Evolutionary conservation across 2,329 filamentous ascomycete species (phyloP).

Genomic region (Cercospora sp.): DNA sequence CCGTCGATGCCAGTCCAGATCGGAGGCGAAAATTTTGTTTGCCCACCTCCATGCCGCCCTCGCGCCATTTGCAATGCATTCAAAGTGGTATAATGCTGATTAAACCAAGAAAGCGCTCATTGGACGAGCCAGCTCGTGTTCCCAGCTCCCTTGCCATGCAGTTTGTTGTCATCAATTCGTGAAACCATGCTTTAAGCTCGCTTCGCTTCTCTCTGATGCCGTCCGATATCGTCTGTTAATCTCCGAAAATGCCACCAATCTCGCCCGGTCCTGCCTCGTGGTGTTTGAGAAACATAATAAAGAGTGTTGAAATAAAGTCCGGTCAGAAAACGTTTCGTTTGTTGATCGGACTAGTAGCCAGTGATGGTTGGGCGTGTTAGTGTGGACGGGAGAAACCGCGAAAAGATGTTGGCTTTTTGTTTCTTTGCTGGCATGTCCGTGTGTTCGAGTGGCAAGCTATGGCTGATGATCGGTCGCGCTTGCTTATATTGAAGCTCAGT

Average conservation of each 20-base stretch:
- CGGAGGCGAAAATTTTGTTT: not conserved
- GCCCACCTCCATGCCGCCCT: not conserved
- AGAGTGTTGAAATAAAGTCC: conserved; percentile 1
- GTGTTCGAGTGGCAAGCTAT: conserved; percentile 33
- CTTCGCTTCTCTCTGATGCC: not conserved
- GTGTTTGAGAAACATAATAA: conserved; percentile 1
- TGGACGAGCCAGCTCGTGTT: conserved; percentile 19
- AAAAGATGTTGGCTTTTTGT: conserved; percentile 41
- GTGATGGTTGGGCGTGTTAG: conserved; percentile 25
- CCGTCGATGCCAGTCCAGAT: not conserved
- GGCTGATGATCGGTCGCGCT: conserved; percentile 25
- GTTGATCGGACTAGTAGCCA: conserved; percentile 23
- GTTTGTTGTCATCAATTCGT: conserved; percentile 10
- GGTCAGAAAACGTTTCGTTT: conserved; percentile 7
- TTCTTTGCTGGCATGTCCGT: conserved; percentile 40
- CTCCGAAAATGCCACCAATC: not conserved
- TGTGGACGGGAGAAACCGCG: conserved; percentile 40
- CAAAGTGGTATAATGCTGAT: conserved; percentile 21
- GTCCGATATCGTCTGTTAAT: not conserved
- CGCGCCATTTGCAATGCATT: conserved; percentile 18
- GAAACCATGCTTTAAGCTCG: not conserved
- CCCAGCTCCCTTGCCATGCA: conserved; percentile 10
- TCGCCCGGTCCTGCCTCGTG: conserved; percentile 3
- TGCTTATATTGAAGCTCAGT: conserved; percentile 44
- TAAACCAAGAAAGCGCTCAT: conserved; percentile 9